A percentile compares a stretch with the other conserved stretches of the same genome.
These are phyloP conservation scores for Verticillium zaregamsianum DNA, from an alignment of 2,329 filamentous ascomycete genomes.

Conservation along the genomic window DNA sequence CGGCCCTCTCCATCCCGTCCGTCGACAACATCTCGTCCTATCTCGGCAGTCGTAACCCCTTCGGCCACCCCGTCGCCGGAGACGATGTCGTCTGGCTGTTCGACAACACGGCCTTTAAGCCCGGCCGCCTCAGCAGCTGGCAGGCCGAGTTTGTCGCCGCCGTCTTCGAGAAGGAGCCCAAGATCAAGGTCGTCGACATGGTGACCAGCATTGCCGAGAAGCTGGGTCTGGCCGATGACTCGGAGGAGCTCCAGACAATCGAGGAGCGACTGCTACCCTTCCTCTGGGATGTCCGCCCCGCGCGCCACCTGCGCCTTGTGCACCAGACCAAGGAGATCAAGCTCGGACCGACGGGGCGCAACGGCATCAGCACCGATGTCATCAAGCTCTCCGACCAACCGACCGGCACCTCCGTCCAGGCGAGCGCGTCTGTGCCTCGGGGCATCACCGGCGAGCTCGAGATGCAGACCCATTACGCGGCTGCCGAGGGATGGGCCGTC, in stretches of 20 bases:
- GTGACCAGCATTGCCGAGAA: slow-evolving; percentile 68
- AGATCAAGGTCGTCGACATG: slow-evolving; percentile 61
- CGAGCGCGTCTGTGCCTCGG: slow-evolving; percentile 44
- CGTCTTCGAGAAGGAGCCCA: slow-evolving; percentile 71
- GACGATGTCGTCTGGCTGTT: slow-evolving; percentile 81
- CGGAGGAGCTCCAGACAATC: slow-evolving; percentile 55
- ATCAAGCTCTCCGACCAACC: slow-evolving; percentile 44
- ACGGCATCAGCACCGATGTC: slow-evolving; percentile 67
- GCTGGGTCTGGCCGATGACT: slow-evolving; percentile 60
- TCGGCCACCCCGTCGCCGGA: slow-evolving; percentile 54
- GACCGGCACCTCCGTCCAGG: slow-evolving; percentile 41
- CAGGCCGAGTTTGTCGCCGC: slow-evolving; percentile 79
- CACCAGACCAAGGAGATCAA: slow-evolving; percentile 46
- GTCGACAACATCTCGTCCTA: slow-evolving; percentile 40
- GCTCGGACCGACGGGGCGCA: slow-evolving; percentile 65
- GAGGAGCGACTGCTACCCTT: slow-evolving; percentile 71
- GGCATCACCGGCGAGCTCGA: slow-evolving; percentile 51
- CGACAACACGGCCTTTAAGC: slow-evolving; percentile 79
- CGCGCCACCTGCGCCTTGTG: slow-evolving; percentile 61
- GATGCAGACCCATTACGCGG: slow-evolving; percentile 71
- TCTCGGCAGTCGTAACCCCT: slow-evolving; percentile 50
- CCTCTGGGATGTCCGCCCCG: slow-evolving; percentile 69
- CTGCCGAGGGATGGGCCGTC: slow-evolving; percentile 75
- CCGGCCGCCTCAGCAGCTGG: slow-evolving; percentile 52
- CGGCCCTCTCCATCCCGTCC: slow-evolving; percentile 25